Base-by-base conservation (phyloP, 352 stramenopile species). In the Elongisporangium senticosum region DNA sequence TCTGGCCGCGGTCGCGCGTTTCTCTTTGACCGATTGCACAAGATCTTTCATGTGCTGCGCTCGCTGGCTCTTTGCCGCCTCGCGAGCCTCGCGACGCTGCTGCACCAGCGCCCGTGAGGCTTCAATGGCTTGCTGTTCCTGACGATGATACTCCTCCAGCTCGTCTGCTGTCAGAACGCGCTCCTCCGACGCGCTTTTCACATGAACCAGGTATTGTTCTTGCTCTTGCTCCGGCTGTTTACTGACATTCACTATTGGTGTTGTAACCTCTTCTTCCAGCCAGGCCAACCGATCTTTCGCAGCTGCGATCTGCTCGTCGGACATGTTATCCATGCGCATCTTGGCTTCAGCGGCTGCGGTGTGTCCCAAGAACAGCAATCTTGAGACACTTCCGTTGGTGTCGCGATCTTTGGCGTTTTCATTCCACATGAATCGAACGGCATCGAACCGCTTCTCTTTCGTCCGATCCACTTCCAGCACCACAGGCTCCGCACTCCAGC, bases 401-500 rank as follows among this genome's bases (percentile, higher is more conserved):
- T 77, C 74, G 20, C 82, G 77, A 55, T 79, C 72, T 49, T 77
- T 74, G 0, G 77, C 62, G n/a, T 71, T 68, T 53, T 89, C 77
- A 1, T 63, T 67, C 78, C 83, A 90, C 0, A 58, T 65, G 7
- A 62, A 67, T 51, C 69, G 75, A 62, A 87, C 79, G 22, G 66
- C 69, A 40, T 88, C 77, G 14, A 73, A 79, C 2, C 71, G 68
- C 13, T 74, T 65, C 49, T 89, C 80, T 61, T 79, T 77, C 1
- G 71, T 67, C 28, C 74, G 75, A 56, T 89, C 75, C 58, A 77
- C 71, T 20, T 80, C 77, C 13, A 90, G 52, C 26, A 86, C 84
- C 5, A 87, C 73, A 2, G 88, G 68, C 1, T 90, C 80, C 2
- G 68, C 60, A 47, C 74, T 89, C 77, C 77, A 90, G 51, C 74